phyloP scores from a whole-genome alignment of 1,284 basidiomycete species.

The Erythrobasidium hasegawianum region DNA sequence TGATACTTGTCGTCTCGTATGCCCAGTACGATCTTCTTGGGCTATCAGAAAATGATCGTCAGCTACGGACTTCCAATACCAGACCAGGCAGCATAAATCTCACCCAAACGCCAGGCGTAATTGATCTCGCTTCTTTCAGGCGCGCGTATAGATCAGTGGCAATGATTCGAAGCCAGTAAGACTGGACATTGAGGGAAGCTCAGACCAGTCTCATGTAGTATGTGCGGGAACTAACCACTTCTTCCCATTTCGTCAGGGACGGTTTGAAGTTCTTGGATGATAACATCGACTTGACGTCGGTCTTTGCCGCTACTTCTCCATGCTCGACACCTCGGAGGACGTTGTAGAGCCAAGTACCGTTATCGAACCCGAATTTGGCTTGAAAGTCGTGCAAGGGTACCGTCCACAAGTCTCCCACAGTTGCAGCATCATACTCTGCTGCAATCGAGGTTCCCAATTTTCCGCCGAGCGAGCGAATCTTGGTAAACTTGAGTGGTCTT shows the following conservation, averaged over 20 bases:
- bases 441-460: constrained; percentile 87
- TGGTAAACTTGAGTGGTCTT: constrained; percentile 76
- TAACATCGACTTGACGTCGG: constrained; percentile 81
- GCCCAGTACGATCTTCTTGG: constrained; percentile 79
- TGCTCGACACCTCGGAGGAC: constrained; percentile 74
- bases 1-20: constrained; percentile 55
- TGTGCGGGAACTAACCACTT: constrained; percentile 62
- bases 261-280: constrained; percentile 85
- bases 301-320: constrained; percentile 84
- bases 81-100: neutral
- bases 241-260: constrained; percentile 64
- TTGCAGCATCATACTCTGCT: constrained; percentile 78
- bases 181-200: too few relatives aligned
- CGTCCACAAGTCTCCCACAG: constrained; percentile 74
- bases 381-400: constrained; percentile 70
- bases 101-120: constrained; percentile 66
- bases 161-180: constrained; percentile 85
- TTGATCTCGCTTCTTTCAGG: constrained; percentile 73
- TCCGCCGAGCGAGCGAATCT: constrained; percentile 93
- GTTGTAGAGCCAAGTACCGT: constrained; percentile 82
- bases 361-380: constrained; percentile 72
- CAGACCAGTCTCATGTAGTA: too few relatives aligned
- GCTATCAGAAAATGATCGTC: constrained; percentile 54
- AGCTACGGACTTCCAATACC: neutral
- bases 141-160: constrained; percentile 82